Evolutionary conservation across 2,329 filamentous ascomycete genomes (phyloP), one percentile per base, ranked within the genome.

Genomic region (Penicillium sp.): DNA sequence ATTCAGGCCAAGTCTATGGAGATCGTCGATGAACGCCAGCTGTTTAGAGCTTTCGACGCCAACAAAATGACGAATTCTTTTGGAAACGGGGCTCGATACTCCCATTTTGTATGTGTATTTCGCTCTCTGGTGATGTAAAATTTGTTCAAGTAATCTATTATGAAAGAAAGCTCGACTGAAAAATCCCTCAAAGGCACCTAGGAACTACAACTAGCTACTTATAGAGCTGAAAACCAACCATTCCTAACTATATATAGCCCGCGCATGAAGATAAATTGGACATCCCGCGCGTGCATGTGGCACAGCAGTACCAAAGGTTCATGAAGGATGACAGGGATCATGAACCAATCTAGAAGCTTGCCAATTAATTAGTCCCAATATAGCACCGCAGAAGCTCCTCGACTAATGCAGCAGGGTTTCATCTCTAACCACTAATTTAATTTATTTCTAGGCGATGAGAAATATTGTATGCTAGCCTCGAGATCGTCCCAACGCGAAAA

Each of bases 41-140:
- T 62, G 60, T 52, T 61, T 58, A 16, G 59, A 62, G 52, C 77
- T 73, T 84, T 82, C 55, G 91, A 65, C 68, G 86, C 85, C 0
- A 80, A 79, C 57, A 33, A 62, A 62, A 21, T 62, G 60, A 26
- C 60, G 60, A 11, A 62, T 52, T 52, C 54, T 51, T 38, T 56
- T 52, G 3, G 21, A 26, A 14, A 40, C 52, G 14, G 12, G 20
- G n/a, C 7, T 58, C 20, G 45, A 21, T 7, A 42, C 52, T 9
- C 28, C 42, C 51, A 53, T 53, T 26, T 12, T 24, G 3, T 52
- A 18, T 33, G 26, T 8, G 26, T 53, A 42, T 42, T 23, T 52
- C 6, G 3, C 16, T 51, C 11, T 51, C 28, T 43, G 35, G 24
- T 33, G 28, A 14, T n/a, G 2, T 21, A 28, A 28, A n/a, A 2